Conservation (phyloP, 192 early-diverging fungal species). For the Cetraspora pellucida region DNA sequence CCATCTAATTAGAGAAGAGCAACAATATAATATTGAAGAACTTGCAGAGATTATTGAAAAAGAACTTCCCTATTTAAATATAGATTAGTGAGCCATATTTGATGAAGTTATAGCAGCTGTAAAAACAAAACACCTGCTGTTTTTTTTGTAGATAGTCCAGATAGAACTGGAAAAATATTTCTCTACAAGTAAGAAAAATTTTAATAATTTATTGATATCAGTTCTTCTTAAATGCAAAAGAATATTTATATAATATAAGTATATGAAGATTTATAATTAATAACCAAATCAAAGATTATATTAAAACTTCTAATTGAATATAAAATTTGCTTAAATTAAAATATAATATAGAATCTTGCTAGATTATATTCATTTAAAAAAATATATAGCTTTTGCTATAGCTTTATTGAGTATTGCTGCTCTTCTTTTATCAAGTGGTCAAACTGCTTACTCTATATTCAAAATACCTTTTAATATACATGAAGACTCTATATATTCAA, state of each 20-base stretch:
- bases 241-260: not conserved
- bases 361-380: conserved; percentile 1
- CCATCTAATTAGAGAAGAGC: conserved; percentile 26
- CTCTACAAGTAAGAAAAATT: conserved; percentile 5
- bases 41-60: conserved; percentile 5
- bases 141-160: conserved; percentile 36
- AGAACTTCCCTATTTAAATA: not conserved
- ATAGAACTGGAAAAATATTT: conserved; percentile 20
- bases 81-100: not conserved
- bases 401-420: conserved; percentile 43
- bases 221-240: not conserved
- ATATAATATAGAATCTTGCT: not conserved
- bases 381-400: conserved; percentile 37
- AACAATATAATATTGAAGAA: conserved; percentile 9
- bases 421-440: conserved; percentile 34
- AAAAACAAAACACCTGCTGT: not conserved
- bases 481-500: conserved; percentile 34
- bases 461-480: conserved; percentile 37
- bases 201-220: not conserved
- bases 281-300: too few species aligned
- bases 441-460: conserved; percentile 44
- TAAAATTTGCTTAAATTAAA: too few species aligned
- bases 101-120: conserved; percentile 18
- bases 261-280: too few species aligned
- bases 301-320: too few species aligned